phyloP scores from a whole-genome alignment of 495 filamentous ascomycete species.

The Delitschia confertaspora region DNA sequence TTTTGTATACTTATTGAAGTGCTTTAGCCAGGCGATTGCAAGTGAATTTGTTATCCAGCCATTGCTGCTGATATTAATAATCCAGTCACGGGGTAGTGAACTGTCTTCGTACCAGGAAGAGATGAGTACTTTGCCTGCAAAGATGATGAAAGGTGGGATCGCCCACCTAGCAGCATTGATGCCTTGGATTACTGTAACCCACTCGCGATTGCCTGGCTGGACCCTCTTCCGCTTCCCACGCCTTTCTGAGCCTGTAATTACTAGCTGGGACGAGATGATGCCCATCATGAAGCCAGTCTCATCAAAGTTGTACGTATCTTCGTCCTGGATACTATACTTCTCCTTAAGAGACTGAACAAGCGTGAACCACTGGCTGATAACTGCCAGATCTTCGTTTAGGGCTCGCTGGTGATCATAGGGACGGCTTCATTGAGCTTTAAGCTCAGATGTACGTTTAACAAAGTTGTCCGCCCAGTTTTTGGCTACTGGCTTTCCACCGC shows the following conservation, averaged over 20 bases:
- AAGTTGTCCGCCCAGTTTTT: conserved; percentile 31
- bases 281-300: conserved; percentile 39
- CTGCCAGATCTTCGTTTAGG: conserved; percentile 35
- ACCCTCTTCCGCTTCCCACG: conserved; percentile 15
- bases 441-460: conserved; percentile 29
- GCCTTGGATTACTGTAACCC: conserved; percentile 34
- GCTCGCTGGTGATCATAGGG: conserved; percentile 33
- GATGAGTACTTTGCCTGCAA: conserved; percentile 29
- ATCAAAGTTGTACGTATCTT: conserved; percentile 43
- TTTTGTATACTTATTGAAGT: conserved; percentile 9
- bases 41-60: conserved; percentile 16
- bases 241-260: conserved; percentile 21
- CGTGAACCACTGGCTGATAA: conserved; percentile 34
- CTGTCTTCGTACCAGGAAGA: conserved; percentile 28
- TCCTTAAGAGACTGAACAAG: conserved; percentile 30
- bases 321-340: conserved; percentile 36
- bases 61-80: conserved; percentile 12
- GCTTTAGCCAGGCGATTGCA: conserved; percentile 11
- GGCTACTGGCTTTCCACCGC: conserved; percentile 25
- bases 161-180: conserved; percentile 17
- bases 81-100: conserved; percentile 26
- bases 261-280: conserved; percentile 16
- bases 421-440: conserved; percentile 30
- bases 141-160: conserved; percentile 21
- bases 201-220: conserved; percentile 39